Evolutionary conservation across 2,329 filamentous ascomycete species (phyloP), one percentile per base, ranked within the genome.

Genomic region (Phialocephala sp.): DNA sequence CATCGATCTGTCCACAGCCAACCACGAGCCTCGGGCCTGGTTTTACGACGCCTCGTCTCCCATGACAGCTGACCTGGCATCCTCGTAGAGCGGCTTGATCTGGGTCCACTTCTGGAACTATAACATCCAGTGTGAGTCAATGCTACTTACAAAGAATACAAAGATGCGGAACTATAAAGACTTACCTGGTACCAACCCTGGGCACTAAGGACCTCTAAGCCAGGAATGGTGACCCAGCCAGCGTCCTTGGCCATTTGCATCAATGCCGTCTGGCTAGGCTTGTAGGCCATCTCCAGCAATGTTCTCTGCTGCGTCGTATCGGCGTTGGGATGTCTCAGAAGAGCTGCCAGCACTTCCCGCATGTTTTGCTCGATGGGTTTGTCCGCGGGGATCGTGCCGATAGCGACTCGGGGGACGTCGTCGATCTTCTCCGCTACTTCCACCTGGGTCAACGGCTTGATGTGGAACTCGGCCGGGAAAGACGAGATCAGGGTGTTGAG

Each of bases 221-320:
- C 95, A 8, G 93, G 89, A 68, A 98, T 90, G 1, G 91, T 93
- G 63, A 81, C 85, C 95, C 95, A 99, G 2, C 90, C 89, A 14
- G 86, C 86, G 71, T 90, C 86, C 72, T 88, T 84, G 2, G 94
- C 94, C 76, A 97, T 81, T 76, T 91, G 85, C 89, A 98, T 97
- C 71, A 97, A 79, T 8, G 90, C 87, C 4, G 95, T 99, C 60
- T 91, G 85, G 0, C 86, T 83, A 22, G 95, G 95, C 79, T 94
- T 96, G 79, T 99, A 99, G 1, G 95, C 94, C 94, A 99, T 97
- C 78, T 99, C 95, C 3, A 98, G 80, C 67, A 98, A 79, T 14
- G 95, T 86, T 22, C 86, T 85, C 32, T 79, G 72, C 18, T 77
- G 56, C 5, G 55, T 54, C 32, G 63, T 64, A 69, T 74, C 76